These are phyloP conservation scores for Alternaria solani DNA, from an alignment of 2,329 filamentous ascomycete species.

Conservation along the genomic window DNA sequence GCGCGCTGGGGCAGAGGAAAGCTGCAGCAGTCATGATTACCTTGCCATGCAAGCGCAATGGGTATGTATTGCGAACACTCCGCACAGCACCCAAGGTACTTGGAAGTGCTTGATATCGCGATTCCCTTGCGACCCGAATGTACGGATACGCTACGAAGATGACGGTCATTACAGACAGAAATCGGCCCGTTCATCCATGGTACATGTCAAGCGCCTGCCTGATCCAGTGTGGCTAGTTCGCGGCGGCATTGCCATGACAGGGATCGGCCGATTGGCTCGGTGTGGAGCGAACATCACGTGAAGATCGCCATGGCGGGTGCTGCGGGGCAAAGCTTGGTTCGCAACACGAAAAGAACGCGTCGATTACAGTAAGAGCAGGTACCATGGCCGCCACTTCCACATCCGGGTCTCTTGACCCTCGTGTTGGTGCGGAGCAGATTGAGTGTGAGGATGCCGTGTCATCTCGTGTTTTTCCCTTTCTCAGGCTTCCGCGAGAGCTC, in stretches of 20 bases:
- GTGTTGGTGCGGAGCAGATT: slow-evolving; percentile 6
- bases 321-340: slow-evolving; percentile 24
- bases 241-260: slow-evolving; percentile 11
- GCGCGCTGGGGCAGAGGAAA: not conserved
- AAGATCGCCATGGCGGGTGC: slow-evolving; percentile 16
- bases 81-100: slow-evolving; percentile 8
- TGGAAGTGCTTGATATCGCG: not conserved
- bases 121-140: slow-evolving; percentile 10
- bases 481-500: slow-evolving; percentile 47
- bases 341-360: slow-evolving; percentile 28
- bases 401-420: not conserved
- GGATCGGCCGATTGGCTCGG: slow-evolving; percentile 1
- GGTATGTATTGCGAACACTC: slow-evolving; percentile 9
- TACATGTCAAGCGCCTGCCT: slow-evolving; percentile 23
- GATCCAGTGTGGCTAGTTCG: slow-evolving; percentile 15
- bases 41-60: slow-evolving; percentile 7
- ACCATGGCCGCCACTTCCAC: slow-evolving; percentile 20
- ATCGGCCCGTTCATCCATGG: slow-evolving; percentile 27
- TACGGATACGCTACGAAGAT: slow-evolving; percentile 18
- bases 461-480: slow-evolving; percentile 35
- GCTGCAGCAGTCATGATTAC: slow-evolving; percentile 7
- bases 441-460: slow-evolving; percentile 6
- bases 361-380: slow-evolving; percentile 13
- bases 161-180: slow-evolving; percentile 16
- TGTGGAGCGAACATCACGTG: slow-evolving; percentile 18